Conservation (phyloP, 306 rosid species). For the Trichosanthes truncata region DNA sequence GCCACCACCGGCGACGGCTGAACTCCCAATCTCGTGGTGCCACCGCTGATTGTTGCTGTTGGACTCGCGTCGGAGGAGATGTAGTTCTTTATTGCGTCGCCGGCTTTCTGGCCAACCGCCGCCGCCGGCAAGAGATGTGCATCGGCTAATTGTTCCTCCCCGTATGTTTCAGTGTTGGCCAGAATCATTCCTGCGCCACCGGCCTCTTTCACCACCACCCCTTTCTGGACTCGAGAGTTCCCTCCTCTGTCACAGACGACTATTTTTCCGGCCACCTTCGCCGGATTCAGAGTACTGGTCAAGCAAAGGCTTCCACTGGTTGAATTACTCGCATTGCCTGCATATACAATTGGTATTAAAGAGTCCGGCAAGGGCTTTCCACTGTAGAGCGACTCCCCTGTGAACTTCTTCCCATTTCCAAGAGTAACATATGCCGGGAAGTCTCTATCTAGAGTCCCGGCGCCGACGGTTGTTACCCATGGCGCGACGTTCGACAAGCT, state of each 20-base stretch:
- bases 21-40: constrained; percentile 48
- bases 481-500: constrained; percentile 65
- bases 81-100: constrained; percentile 50
- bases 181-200: constrained; percentile 84
- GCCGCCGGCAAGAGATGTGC: constrained; percentile 50
- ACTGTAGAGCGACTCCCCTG: constrained; percentile 53
- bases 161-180: constrained; percentile 46
- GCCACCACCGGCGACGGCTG: constrained; percentile 85
- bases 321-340: constrained; percentile 29
- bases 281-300: constrained; percentile 31
- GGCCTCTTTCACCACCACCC: constrained; percentile 56
- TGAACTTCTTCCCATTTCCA: constrained; percentile 51
- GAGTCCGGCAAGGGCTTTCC: constrained; percentile 36
- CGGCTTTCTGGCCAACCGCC: constrained; percentile 48
- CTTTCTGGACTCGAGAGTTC: constrained; percentile 43
- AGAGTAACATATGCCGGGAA: constrained; percentile 58
- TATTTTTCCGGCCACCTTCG: constrained; percentile 62
- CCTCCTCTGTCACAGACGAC: constrained; percentile 83
- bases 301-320: constrained; percentile 35
- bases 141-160: constrained; percentile 68
- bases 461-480: constrained; percentile 78
- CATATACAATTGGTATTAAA: constrained; percentile 56
- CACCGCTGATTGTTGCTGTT: constrained; percentile 33
- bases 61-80: constrained; percentile 38
- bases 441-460: constrained; percentile 87